These are phyloP conservation scores for Coriolopsis trogii DNA, from an alignment of 1,284 basidiomycete genomes.

Conservation along the genomic window DNA sequence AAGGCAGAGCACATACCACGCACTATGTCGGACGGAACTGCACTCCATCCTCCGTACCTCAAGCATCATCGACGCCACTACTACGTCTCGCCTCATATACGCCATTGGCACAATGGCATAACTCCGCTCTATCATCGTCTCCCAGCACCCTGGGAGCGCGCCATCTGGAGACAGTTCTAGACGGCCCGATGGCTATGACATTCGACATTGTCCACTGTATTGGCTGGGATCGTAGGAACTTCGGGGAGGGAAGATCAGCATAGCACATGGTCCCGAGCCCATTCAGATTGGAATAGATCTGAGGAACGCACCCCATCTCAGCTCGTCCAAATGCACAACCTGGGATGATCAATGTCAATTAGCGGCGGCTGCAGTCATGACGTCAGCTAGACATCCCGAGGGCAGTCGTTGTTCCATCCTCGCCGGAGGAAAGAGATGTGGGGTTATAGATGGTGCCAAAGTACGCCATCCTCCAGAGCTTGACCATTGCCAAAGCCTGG, in stretches of 20 bases:
- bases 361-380: background rate
- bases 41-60: too few species aligned
- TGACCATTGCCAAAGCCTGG: background rate
- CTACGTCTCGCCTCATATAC: too few species aligned
- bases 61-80: too few species aligned
- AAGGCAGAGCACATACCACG: too few species aligned
- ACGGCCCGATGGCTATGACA: background rate
- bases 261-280: slow-evolving; percentile 3
- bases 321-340: background rate
- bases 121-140: too few species aligned
- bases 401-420: background rate
- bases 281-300: slow-evolving; percentile 1
- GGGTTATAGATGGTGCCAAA: too few species aligned
- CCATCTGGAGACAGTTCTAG: too few species aligned
- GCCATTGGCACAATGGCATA: too few species aligned
- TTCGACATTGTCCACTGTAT: too few species aligned
- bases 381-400: background rate
- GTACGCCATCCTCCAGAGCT: too few species aligned
- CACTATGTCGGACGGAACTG: too few species aligned
- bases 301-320: background rate
- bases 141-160: too few species aligned
- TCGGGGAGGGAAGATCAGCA: slow-evolving; percentile 6
- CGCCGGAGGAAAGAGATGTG: background rate
- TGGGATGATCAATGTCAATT: background rate
- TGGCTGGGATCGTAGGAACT: slow-evolving; percentile 5